A percentile compares a stretch with the other conserved stretches of the same genome.
phyloP scores from a whole-genome alignment of 1,284 basidiomycete species.

The Uromyces viciae-fabae region DNA sequence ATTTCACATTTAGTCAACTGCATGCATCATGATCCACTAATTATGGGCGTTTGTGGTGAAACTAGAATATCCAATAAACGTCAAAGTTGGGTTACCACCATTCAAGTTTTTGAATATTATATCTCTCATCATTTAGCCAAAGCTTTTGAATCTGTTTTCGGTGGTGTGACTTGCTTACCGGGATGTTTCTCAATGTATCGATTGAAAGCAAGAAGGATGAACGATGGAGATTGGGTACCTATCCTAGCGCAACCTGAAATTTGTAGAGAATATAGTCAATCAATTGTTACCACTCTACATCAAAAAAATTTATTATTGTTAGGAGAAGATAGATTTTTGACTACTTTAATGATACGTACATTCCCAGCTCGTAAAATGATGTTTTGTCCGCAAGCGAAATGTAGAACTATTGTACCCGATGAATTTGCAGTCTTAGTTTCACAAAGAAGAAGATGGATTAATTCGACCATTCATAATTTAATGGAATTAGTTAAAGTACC shows the following conservation, averaged over 20 bases:
- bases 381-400: conserved; percentile 93
- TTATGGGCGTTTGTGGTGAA: conserved; percentile 99
- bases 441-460: conserved; percentile 98
- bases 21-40: conserved; percentile 96
- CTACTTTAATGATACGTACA: conserved; percentile 86
- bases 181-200: conserved; percentile 99
- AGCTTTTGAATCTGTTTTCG: conserved; percentile 97
- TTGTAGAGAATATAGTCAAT: conserved; percentile 93
- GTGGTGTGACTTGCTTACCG: conserved; percentile 97
- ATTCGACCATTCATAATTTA: conserved; percentile 97
- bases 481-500: conserved; percentile 98
- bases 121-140: conserved; percentile 98
- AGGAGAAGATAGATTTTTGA: conserved; percentile 97
- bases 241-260: conserved; percentile 97
- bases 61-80: conserved; percentile 98
- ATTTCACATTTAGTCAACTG: conserved; percentile 84
- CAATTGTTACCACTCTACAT: conserved; percentile 85
- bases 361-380: conserved; percentile 97
- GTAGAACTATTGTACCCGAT: conserved; percentile 92
- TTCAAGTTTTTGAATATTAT: conserved; percentile 86
- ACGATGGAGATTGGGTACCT: conserved; percentile 94
- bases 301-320: conserved; percentile 95
- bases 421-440: conserved; percentile 89
- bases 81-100: conserved; percentile 94
- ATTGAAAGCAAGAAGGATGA: conserved; percentile 81